Evolutionary conservation across 2,329 filamentous ascomycete genomes (phyloP).

Genomic region (Penicillium sp.): DNA sequence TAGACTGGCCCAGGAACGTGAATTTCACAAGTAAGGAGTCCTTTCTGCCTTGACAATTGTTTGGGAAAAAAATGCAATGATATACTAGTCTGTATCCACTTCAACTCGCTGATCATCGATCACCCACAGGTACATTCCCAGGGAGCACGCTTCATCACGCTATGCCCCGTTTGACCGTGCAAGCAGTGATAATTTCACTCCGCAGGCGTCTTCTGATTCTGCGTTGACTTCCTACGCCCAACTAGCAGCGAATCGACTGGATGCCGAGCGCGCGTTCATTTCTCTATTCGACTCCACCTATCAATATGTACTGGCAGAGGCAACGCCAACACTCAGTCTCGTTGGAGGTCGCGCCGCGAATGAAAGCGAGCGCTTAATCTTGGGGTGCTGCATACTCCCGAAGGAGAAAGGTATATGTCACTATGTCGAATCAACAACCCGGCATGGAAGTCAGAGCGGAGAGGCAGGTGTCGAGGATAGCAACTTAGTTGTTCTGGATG

Average conservation of each 20-base stretch:
- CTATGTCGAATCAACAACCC: conserved; percentile 18
- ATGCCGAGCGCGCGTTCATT: conserved; percentile 50
- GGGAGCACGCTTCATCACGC: conserved; percentile 25
- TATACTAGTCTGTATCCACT: neutral
- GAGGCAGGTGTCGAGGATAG: neutral
- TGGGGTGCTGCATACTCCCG: conserved; percentile 36
- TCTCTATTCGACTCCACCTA: conserved; percentile 56
- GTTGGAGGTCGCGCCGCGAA: conserved; percentile 22
- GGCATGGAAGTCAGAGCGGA: neutral
- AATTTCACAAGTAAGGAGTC: conserved; percentile 14
- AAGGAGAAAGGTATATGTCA: conserved; percentile 34
- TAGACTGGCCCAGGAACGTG: conserved; percentile 15
- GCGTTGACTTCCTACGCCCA: conserved; percentile 57
- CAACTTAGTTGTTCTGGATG: conserved; percentile 36
- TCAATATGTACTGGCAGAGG: conserved; percentile 59
- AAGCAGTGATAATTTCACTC: conserved; percentile 17
- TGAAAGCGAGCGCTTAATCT: conserved; percentile 29
- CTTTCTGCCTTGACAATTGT: neutral
- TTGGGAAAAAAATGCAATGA: neutral
- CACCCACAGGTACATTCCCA: conserved; percentile 14
- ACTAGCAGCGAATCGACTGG: conserved; percentile 51
- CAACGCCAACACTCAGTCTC: conserved; percentile 49
- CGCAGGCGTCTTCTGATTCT: conserved; percentile 35
- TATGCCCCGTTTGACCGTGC: conserved; percentile 28
- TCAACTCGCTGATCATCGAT: neutral